Evolutionary conservation across 116 monocot species (phyloP).

Genomic region (Phalaenopsis hybrid): DNA sequence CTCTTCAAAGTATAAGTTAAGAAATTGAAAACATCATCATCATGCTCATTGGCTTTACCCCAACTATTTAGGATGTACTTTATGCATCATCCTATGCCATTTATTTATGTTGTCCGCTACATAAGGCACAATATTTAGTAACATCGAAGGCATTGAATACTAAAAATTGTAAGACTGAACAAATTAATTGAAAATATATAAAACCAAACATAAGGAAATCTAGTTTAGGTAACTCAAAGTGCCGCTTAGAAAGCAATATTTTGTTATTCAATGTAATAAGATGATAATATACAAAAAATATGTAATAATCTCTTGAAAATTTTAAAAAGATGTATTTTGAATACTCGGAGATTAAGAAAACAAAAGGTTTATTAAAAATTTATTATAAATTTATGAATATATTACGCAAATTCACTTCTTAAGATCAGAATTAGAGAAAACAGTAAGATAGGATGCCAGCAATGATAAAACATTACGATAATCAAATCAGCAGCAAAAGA

Average conservation of each 20-base stretch:
- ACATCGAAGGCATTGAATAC: too few relatives aligned
- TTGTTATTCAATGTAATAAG: not conserved
- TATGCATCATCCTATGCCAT: not conserved
- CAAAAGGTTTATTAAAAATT: too few relatives aligned
- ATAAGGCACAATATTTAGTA: not conserved
- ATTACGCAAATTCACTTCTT: too few relatives aligned
- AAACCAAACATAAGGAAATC: not conserved
- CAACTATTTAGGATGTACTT: not conserved
- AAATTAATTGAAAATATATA: not conserved
- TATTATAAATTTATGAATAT: too few relatives aligned
- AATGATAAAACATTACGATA: not conserved
- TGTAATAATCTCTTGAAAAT: too few relatives aligned
- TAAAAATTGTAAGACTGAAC: not conserved
- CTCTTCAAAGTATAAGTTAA: not conserved
- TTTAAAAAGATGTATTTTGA: too few relatives aligned
- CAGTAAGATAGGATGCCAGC: not conserved
- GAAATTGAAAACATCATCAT: not conserved
- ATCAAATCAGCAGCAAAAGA: not conserved
- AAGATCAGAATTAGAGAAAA: not conserved
- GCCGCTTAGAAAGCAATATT: not conserved
- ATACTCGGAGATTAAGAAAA: too few relatives aligned
- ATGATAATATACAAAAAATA: not conserved
- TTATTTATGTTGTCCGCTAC: not conserved
- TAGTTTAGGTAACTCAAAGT: not conserved
- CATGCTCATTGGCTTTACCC: not conserved